A percentile compares a stretch with the other conserved stretches of the same genome.
Conservation (phyloP, 1,284 basidiomycete species). For the Trichosporon coremiiforme region DNA sequence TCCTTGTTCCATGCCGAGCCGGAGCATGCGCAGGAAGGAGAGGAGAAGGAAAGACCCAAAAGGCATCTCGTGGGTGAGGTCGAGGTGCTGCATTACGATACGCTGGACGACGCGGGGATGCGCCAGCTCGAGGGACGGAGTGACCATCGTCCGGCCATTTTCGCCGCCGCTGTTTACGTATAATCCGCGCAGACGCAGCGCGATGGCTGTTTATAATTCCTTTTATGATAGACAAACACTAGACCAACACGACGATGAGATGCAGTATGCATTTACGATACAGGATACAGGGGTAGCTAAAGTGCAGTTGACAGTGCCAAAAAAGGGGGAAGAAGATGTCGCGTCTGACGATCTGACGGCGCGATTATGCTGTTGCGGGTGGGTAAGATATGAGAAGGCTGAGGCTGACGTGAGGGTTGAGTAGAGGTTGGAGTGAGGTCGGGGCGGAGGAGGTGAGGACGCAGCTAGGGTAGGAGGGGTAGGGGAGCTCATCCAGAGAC, state of each 20-base stretch:
- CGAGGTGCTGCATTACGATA: conserved; percentile 55
- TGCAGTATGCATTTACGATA: background rate
- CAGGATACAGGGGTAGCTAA: background rate
- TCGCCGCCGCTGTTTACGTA: conserved; percentile 53
- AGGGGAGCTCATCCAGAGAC: too few species aligned
- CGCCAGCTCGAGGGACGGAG: conserved; percentile 51
- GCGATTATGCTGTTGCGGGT: background rate
- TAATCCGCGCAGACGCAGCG: conserved; percentile 19
- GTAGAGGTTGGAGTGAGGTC: too few species aligned
- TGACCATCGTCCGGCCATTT: conserved; percentile 56
- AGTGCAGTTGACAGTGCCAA: background rate
- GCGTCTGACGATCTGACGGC: background rate
- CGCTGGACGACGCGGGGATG: conserved; percentile 56
- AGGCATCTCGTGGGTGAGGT: conserved; percentile 51
- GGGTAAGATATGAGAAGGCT: too few species aligned
- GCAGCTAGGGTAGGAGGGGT: too few species aligned
- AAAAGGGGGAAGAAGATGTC: background rate
- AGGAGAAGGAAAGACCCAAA: conserved; percentile 16
- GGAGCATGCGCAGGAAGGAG: background rate
- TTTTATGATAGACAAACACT: too few species aligned
- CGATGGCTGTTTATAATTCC: too few species aligned
- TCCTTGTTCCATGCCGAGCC: conserved; percentile 26
- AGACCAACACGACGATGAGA: background rate
- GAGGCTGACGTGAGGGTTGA: too few species aligned
- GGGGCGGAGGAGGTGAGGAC: too few species aligned